Base-by-base conservation (phyloP, 495 filamentous ascomycete genomes). In the Achaetomiella virescens region DNA sequence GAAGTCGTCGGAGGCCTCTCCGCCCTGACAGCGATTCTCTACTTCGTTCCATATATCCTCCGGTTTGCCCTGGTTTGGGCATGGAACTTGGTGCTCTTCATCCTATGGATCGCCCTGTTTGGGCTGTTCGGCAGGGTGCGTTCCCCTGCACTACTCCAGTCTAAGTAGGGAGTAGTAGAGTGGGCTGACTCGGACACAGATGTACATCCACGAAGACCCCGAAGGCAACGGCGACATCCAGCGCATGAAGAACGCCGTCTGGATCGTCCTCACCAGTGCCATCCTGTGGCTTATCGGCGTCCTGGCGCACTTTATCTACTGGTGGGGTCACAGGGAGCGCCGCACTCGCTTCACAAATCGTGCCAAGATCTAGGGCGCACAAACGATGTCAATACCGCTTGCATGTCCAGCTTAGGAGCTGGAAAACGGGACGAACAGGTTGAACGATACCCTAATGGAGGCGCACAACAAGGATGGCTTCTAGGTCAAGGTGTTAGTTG, bases 241-340 rank as follows among this genome's bases (percentile, higher is more conserved):
- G 60, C 77, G 87, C 29, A 93, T 95, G 90, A 87, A 90, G 70
- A 83, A 85, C 68, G 89, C 90, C 25, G 88, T 91, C 27, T 96
- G 89, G 89, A 71, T 95, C 21, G 88, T 91, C 70, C 71, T 95
- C 47, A 70, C 81, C 21, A 87, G 85, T 63, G 78, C 86, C 66
- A 55, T 86, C 33, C 71, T 95, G 22, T 95, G 90, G 89, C 66
- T 87, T 25, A 63, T 83, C 29, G 84, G 78, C 11, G 72, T 73
- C 2, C 60, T 76, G 15, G 71, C 66, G 12, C 68, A 69, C 24
- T 64, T 66, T 8, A 51, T 65, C 0, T 79, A 76, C 58, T 81
- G 72, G 72, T 70, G 68, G 58, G 63, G 59, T 41, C 73, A 78
- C 47, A 64, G 71, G 21, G 63, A 74, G 2, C 61, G 65, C 18